Conservation (phyloP, 305 asterid species). For the Fraxinus baroniana region DNA sequence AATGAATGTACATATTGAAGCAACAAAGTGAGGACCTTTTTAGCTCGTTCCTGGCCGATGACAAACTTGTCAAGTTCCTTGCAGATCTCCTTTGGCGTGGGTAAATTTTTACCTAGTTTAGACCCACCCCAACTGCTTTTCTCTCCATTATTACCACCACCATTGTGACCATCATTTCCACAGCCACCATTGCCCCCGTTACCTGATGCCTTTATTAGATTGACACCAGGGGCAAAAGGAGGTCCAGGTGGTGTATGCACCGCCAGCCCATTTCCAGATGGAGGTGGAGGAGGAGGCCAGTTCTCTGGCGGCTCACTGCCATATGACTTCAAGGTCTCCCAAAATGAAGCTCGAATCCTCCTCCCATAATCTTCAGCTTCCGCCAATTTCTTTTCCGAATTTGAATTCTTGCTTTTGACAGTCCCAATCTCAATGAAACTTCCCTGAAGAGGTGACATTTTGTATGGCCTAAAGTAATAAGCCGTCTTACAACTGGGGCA, state of each 20-base stretch:
- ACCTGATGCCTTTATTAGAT: constrained; percentile 55
- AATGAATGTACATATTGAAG: neutral
- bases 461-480: constrained; percentile 52
- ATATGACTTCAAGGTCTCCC: constrained; percentile 73
- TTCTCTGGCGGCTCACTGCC: constrained; percentile 77
- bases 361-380: constrained; percentile 47
- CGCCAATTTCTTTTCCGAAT: constrained; percentile 40
- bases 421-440: constrained; percentile 59
- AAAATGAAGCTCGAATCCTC: constrained; percentile 61
- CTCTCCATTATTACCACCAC: constrained; percentile 43
- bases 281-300: constrained; percentile 48
- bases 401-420: constrained; percentile 43
- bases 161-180: constrained; percentile 21
- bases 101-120: constrained; percentile 67
- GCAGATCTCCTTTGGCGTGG: constrained; percentile 91
- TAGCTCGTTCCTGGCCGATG: constrained; percentile 86
- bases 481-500: constrained; percentile 68
- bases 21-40: constrained; percentile 53
- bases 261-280: constrained; percentile 64
- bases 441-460: constrained; percentile 60
- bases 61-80: constrained; percentile 85
- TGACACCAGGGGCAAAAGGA: constrained; percentile 82
- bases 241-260: constrained; percentile 94
- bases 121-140: constrained; percentile 86
- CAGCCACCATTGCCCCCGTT: constrained; percentile 25